Evolutionary conservation across 345 rosid species (phyloP), one percentile per base, ranked within the genome.

Genomic region (Toxicodendron radicans): DNA sequence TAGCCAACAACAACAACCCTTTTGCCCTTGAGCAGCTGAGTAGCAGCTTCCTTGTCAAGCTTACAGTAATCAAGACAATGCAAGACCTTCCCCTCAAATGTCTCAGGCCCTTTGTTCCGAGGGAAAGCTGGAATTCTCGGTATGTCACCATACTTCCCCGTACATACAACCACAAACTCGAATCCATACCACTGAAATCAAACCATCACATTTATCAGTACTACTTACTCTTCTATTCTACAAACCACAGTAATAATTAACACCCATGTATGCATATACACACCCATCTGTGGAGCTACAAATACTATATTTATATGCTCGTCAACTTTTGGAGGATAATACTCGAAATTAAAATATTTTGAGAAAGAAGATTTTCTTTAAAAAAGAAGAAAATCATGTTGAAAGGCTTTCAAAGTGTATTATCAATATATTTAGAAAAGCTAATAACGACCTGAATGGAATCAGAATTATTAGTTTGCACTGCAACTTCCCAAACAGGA

Each of bases 41-140:
- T 58, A 68, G 95, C 83, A 35, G 82, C 89, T 77, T 87, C 91
- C 78, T 84, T 87, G 78, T 85, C 91, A 23, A 94, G 82, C 69
- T 91, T 92, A 87, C 94, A 92, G 84, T 94, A 94, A 71, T 94
- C 97, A 54, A 92, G 65, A 0, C 91, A 41, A 69, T 94, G 99
- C 82, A 94, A 53, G 16, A 91, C 92, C 77, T 86, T 72, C 5
- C 99, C 99, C 66, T 83, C 30, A 64, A 88, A 94, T 67, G 79
- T 68, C 70, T 91, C 90, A 2, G 93, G 92, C 0, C 97, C 97
- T 82, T 82, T 88, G 27, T 80, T 79, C 11, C 46, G 17, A 30
- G 91, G 92, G 77, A 88, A 87, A 3, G 32, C 69, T 4, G 95
- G 93, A 45, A 87, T 74, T 75, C 74, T 83, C 1, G 97, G 90